Conservation (phyloP, 2,329 filamentous ascomycete species). For the Diaporthe ampelina region DNA sequence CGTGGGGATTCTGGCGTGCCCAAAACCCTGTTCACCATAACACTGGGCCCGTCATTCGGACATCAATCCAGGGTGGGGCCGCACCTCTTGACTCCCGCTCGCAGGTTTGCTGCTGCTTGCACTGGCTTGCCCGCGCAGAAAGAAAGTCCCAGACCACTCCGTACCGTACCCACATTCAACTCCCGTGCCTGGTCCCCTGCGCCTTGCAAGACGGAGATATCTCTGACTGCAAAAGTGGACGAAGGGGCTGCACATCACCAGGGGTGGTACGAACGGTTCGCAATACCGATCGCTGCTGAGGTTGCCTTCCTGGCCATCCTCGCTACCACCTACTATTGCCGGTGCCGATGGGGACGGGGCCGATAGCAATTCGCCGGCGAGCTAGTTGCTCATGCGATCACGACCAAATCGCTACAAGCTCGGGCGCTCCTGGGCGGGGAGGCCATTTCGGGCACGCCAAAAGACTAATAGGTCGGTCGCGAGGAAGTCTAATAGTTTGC, state of each 20-base stretch:
- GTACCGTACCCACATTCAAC: slow-evolving; percentile 19
- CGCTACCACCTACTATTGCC: slow-evolving; percentile 21
- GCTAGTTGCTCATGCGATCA: slow-evolving; percentile 28
- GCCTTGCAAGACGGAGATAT: slow-evolving; percentile 34
- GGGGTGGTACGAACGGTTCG: slow-evolving; percentile 10
- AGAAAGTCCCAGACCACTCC: slow-evolving; percentile 10
- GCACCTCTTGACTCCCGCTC: slow-evolving; percentile 21
- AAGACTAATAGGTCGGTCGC: not conserved
- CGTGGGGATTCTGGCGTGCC: slow-evolving; percentile 33
- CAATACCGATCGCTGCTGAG: slow-evolving; percentile 22
- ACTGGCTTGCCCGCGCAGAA: slow-evolving; percentile 5
- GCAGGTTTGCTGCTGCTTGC: slow-evolving; percentile 9
- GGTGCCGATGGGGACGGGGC: slow-evolving; percentile 28
- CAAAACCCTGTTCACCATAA: slow-evolving; percentile 37
- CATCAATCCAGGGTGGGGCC: slow-evolving; percentile 40
- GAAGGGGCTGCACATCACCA: slow-evolving; percentile 35
- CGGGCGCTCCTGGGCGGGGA: slow-evolving; percentile 25
- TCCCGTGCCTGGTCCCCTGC: slow-evolving; percentile 22
- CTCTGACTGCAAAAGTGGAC: slow-evolving; percentile 33
- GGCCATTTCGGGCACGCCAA: slow-evolving; percentile 2
- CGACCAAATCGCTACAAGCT: slow-evolving; percentile 22
- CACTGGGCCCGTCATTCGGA: slow-evolving; percentile 40
- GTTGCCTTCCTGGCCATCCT: slow-evolving; percentile 28
- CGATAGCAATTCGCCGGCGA: slow-evolving; percentile 19
- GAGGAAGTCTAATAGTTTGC: slow-evolving; percentile 26